Evolutionary conservation across 345 rosid species (phyloP).

Genomic region (Mercurialis annua): DNA sequence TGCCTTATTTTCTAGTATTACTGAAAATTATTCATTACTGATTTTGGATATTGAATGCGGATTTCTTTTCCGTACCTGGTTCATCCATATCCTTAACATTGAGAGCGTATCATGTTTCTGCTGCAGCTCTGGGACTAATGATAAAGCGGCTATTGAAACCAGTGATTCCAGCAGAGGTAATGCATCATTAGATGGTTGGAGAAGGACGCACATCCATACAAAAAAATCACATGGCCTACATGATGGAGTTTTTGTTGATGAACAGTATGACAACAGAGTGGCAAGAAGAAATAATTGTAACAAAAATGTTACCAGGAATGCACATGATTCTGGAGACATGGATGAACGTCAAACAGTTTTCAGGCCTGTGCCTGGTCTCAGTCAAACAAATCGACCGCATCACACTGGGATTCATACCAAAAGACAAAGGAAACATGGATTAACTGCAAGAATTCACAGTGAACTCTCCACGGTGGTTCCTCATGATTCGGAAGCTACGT

Average conservation of each 20-base stretch:
- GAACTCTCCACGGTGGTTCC: conserved; percentile 31
- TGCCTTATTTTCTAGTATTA: neutral
- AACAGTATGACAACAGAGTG: conserved; percentile 22
- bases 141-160: conserved; percentile 23
- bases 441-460: conserved; percentile 38
- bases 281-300: conserved; percentile 24
- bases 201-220: conserved; percentile 39
- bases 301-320: conserved; percentile 23
- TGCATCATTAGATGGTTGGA: conserved; percentile 49
- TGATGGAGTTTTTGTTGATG: conserved; percentile 21
- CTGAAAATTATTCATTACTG: neutral
- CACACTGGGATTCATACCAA: conserved; percentile 6
- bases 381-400: conserved; percentile 18
- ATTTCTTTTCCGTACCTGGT: neutral
- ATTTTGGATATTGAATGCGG: neutral
- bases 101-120: conserved; percentile 17
- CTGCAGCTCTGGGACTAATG: conserved; percentile 26
- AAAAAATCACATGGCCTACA: conserved; percentile 14
- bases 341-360: conserved; percentile 24
- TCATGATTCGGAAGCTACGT: conserved; percentile 43
- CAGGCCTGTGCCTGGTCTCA: conserved; percentile 22
- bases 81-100: neutral
- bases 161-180: conserved; percentile 30
- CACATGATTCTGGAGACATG: conserved; percentile 11
- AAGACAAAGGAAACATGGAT: conserved; percentile 22